These are phyloP conservation scores for Geotrichum bryndzae DNA, from an alignment of 1,139 yeast genomes.

Conservation along the genomic window DNA sequence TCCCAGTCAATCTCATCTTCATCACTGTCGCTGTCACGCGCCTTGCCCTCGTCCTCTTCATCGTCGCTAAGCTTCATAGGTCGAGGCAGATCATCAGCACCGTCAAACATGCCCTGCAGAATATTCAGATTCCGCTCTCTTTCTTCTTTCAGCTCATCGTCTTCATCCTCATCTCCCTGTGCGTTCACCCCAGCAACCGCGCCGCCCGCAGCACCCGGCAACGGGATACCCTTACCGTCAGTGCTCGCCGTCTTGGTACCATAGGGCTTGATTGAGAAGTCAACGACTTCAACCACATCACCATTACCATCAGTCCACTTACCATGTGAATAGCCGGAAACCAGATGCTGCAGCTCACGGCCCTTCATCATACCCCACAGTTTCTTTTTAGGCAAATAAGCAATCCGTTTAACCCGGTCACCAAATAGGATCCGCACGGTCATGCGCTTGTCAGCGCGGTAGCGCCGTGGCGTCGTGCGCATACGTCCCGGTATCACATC, in stretches of 20 bases:
- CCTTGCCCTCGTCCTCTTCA: slow-evolving; percentile 24
- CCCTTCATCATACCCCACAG: slow-evolving; percentile 86
- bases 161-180: slow-evolving; percentile 18
- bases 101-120: slow-evolving; percentile 24
- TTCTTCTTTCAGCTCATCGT: slow-evolving; percentile 22
- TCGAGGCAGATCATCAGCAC: slow-evolving; percentile 23
- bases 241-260: not conserved
- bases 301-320: slow-evolving; percentile 82
- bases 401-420: slow-evolving; percentile 53
- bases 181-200: not conserved
- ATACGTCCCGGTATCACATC: slow-evolving; percentile 59
- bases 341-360: slow-evolving; percentile 54
- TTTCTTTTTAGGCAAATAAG: slow-evolving; percentile 62
- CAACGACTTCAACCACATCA: slow-evolving; percentile 57
- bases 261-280: slow-evolving; percentile 16
- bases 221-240: not conserved
- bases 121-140: slow-evolving; percentile 25
- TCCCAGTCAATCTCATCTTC: slow-evolving; percentile 28
- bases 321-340: slow-evolving; percentile 55
- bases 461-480: slow-evolving; percentile 49
- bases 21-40: slow-evolving; percentile 29
- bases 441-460: slow-evolving; percentile 40
- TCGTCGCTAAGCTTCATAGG: slow-evolving; percentile 26
- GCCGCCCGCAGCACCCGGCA: slow-evolving; percentile 2
- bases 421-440: slow-evolving; percentile 57